Conservation (phyloP, 2,329 filamentous ascomycete species). For the Huntiella omanensis region DNA sequence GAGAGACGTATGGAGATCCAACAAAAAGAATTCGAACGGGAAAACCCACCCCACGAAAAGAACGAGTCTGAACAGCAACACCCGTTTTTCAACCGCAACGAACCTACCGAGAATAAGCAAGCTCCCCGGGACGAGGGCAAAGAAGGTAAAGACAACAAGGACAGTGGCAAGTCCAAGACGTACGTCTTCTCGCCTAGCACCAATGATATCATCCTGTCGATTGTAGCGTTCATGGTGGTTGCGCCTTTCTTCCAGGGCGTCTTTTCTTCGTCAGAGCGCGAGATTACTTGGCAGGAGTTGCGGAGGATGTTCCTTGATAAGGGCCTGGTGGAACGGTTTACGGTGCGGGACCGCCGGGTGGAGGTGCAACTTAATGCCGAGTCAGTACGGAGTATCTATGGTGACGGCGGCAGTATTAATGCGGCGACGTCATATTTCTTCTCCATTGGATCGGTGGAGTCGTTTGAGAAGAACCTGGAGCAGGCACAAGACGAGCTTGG, state of each 20-base stretch:
- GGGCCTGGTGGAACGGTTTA: conserved; percentile 83
- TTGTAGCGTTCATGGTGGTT: conserved; percentile 22
- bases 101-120: conserved; percentile 14
- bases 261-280: conserved; percentile 28
- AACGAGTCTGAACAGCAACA: conserved; percentile 4
- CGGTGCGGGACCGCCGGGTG: conserved; percentile 56
- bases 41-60: conserved; percentile 8
- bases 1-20: conserved; percentile 10
- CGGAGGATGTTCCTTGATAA: conserved; percentile 86
- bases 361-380: conserved; percentile 65
- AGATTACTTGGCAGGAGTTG: conserved; percentile 98
- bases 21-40: conserved; percentile 9
- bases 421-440: conserved; percentile 72
- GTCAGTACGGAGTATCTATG: conserved; percentile 51
- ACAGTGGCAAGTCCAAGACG: conserved; percentile 21
- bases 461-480: conserved; percentile 77
- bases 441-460: conserved; percentile 83
- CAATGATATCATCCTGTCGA: conserved; percentile 35
- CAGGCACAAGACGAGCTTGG: conserved; percentile 72
- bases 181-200: conserved; percentile 20
- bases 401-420: conserved; percentile 48
- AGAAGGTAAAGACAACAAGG: conserved; percentile 12
- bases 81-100: conserved; percentile 11
- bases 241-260: conserved; percentile 24
- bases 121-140: background rate